Evolutionary conservation across 805 yeast species (phyloP), one percentile per base, ranked within the genome.

Genomic region (Spathaspora passalidarum): DNA sequence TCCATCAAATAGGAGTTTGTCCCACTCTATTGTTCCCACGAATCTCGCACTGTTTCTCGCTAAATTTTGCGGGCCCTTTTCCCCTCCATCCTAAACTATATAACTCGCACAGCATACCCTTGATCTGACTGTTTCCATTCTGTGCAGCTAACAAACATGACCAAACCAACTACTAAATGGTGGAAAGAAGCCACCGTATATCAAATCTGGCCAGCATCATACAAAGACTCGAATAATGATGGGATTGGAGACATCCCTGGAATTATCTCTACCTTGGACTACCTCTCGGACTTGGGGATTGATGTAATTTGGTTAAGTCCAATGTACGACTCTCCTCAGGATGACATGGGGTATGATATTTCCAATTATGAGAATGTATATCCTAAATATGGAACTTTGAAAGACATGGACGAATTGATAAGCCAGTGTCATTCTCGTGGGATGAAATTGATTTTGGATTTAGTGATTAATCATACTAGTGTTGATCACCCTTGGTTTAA

Each of bases 261-360:
- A 18, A 75, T 80, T 47, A 65, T 76, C 49, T 68, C 76, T 14
- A 71, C 73, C 23, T 62, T 80, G 51, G 81, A 77, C 59, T 78
- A 80, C 58, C 56, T 80, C 58, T 71, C 75, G 55, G 60, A 58
- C 18, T 61, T 79, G 25, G 82, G 82, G 2, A 67, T 68, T 13
- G 81, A 77, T 47, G 73, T 75, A 13, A 63, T 80, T 35, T 80
- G 84, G 85, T 58, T 80, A 44, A 75, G 78, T 20, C 85, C 84
- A 18, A 75, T 76, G 66, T 79, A 69, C 61, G 80, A 76, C 49
- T 75, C 81, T 2, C 84, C 84, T 5, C 80, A 76, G 57, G 77
- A 73, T 43, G 85, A 80, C 57, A 79, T 80, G 84, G 85, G 85
- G 3, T 80, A 79, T 56, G 84, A 80, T 53, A 77, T 80, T 54